Evolutionary conservation across 129 eudicot species (phyloP).

Genomic region (Rutidosis leptorrhynchoides): DNA sequence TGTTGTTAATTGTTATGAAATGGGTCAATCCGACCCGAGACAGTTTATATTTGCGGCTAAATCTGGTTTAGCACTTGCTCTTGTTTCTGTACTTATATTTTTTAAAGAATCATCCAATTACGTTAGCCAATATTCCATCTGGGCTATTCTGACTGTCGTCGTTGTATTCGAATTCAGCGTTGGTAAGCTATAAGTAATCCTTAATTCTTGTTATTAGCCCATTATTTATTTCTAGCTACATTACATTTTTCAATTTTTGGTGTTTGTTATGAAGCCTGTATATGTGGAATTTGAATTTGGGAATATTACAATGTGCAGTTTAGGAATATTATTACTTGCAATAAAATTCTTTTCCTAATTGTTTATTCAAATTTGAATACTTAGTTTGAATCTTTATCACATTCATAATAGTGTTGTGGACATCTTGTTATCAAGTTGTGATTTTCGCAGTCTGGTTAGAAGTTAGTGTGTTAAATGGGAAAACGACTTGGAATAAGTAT

Average conservation of each 20-base stretch:
- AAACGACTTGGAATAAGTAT: not conserved
- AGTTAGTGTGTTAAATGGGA: not conserved
- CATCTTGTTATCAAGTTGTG: not conserved
- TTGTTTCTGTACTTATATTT: constrained; percentile 83
- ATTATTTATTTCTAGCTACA: not conserved
- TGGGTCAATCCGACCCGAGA: constrained; percentile 86
- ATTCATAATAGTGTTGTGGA: not conserved
- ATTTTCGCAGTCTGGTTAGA: not conserved
- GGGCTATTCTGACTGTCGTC: constrained; percentile 94
- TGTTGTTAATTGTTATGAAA: constrained; percentile 39
- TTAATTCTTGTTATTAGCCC: not conserved
- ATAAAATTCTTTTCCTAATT: not conserved
- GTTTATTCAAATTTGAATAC: too few species aligned
- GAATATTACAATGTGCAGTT: too few species aligned
- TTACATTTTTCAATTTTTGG: not conserved
- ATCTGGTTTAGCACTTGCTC: constrained; percentile 74
- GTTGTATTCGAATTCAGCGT: constrained; percentile 94
- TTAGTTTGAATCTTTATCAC: not conserved
- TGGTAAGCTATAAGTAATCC: constrained; percentile 38
- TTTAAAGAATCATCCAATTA: constrained; percentile 61
- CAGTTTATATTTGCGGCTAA: constrained; percentile 82
- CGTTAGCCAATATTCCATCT: constrained; percentile 63
- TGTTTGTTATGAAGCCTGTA: constrained; percentile 5
- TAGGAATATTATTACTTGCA: not conserved
- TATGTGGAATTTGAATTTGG: not conserved